Evolutionary conservation across 2,329 filamentous ascomycete genomes (phyloP), one percentile per base, ranked within the genome.

Genomic region (Aspergillus fischeri): DNA sequence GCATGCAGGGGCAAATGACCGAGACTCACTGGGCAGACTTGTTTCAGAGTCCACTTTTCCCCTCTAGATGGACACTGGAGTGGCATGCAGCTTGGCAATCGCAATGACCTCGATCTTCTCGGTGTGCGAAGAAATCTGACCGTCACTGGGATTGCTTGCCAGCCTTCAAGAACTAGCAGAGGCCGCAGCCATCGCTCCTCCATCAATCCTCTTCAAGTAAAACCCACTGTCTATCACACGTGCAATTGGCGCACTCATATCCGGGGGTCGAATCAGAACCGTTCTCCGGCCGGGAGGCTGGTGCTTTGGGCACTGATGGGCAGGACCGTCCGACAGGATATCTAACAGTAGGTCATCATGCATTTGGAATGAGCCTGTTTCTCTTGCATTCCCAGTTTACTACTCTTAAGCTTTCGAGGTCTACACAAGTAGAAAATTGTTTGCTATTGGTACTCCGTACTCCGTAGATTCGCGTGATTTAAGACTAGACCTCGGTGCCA

Each of bases 241-340:
- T 47, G 44, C 44, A 27, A 25, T 24, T 47, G n/a, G n/a, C 14
- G 21, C 21, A 24, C 21, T 27, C 44, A 24, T 24, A 6, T 17
- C 21, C 21, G 9, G 25, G n/a, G 44, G 44, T 27, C 44, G 21
- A 47, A 47, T 47, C 44, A 47, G 44, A 27, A 27, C 14, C 4
- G 10, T 25, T 27, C 44, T 24, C 14, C 21, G 10, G 3, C 42
- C n/a, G 44, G 44, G 44, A 47, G 44, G 44, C 35, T 20, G 49
- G 51, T 59, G 51, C 28, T 59, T 59, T 59, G 59, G 59, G 59
- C 59, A 61, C 52, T 51, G 48, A 61, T 53, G 51, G 55, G 49
- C 54, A 53, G 49, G 52, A 42, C 50, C 49, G 35, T 28, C 50
- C 49, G 48, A 52, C 49, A 29, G 54, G 14, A 14, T 38, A 7